Base-by-base conservation (phyloP, 352 stramenopile genomes). In the Phytophthora hybrid region DNA sequence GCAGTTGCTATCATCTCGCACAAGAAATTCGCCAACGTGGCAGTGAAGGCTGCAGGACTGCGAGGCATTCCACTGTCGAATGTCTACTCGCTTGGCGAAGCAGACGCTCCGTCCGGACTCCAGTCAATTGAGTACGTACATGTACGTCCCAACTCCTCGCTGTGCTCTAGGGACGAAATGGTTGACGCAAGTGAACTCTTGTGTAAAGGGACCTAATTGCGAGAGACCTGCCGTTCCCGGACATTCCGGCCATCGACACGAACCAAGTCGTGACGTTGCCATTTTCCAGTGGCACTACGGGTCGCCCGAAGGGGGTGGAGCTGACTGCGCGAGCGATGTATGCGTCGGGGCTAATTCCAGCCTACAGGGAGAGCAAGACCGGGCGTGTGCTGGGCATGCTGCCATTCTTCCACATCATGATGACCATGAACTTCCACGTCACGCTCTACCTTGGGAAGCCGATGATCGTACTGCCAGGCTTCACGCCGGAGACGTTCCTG, bases 341-440 rank as follows among this genome's bases (percentile, higher is more conserved):
- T 29, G 77, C 75, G 5, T 95, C 94, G 71, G 72, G 96, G 8
- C 47, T 90, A 3, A 87, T 97, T 29, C 64, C 53, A n/a, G 59
- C 44, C 0, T 59, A 54, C 13, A 80, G 92, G 37, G 83, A 88
- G 37, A 77, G 74, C 1, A 62, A 67, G 57, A 63, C 60, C 5
- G n/a, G 29, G 32, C 53, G 32, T 23, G 57, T 73, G 14, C 46
- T 93, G n/a, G 68, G 58, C 11, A 68, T 88, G 29, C 75, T 98
- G n/a, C 94, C 93, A 19, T 97, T 98, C 65, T 98, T 97, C 80
- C 95, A 98, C 70, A 98, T 98, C 58, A 98, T 95, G 69, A 94
- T 87, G 49, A 78, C 82, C 2, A 86, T 85, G 32, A 83, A 90
- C 19, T 77, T 95, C 41, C 73, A 98, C 46, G 87, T 87, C 58